Percentiles rank a stretch among this genome's conserved stretches.
phyloP scores from a whole-genome alignment of 768 basidiomycete species.

The Leucocoprinus sp. region DNA sequence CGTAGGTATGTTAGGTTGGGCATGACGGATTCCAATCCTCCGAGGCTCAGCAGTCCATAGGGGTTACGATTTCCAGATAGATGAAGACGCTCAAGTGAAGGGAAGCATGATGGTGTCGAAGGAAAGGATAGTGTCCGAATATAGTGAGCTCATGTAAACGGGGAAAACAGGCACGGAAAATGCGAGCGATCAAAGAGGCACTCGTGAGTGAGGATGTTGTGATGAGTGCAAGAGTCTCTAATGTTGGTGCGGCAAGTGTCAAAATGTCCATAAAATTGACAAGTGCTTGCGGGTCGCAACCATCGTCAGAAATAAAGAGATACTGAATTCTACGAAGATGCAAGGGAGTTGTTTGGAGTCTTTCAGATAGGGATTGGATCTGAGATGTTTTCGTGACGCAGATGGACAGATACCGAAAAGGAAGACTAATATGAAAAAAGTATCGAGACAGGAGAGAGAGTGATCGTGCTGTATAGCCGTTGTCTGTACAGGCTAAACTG shows the following conservation, averaged over 20 bases:
- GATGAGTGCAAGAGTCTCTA: slow-evolving; percentile 33
- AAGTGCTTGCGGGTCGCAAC: slow-evolving; percentile 1
- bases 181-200: slow-evolving; percentile 30
- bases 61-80: slow-evolving; percentile 45
- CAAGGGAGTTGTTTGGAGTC: slow-evolving; percentile 24
- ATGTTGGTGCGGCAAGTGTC: slow-evolving; percentile 29
- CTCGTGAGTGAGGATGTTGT: slow-evolving; percentile 25
- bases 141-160: slow-evolving; percentile 32
- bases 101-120: slow-evolving; percentile 26
- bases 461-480: slow-evolving; percentile 27
- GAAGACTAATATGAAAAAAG: slow-evolving; percentile 28
- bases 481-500: slow-evolving; percentile 32
- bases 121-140: slow-evolving; percentile 44
- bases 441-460: slow-evolving; percentile 33
- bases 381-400: slow-evolving; percentile 23
- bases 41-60: slow-evolving; percentile 33
- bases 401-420: slow-evolving; percentile 34
- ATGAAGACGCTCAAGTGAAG: slow-evolving; percentile 32
- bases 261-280: slow-evolving; percentile 23
- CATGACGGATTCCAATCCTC: slow-evolving; percentile 29
- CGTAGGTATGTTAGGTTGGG: slow-evolving; percentile 31
- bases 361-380: slow-evolving; percentile 20
- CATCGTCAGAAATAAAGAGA: slow-evolving; percentile 34
- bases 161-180: slow-evolving; percentile 37
- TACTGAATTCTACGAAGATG: slow-evolving; percentile 33